These are phyloP conservation scores for Trichomonascaceae sp. DNA, from an alignment of 1,139 yeast species.

Conservation along the genomic window DNA sequence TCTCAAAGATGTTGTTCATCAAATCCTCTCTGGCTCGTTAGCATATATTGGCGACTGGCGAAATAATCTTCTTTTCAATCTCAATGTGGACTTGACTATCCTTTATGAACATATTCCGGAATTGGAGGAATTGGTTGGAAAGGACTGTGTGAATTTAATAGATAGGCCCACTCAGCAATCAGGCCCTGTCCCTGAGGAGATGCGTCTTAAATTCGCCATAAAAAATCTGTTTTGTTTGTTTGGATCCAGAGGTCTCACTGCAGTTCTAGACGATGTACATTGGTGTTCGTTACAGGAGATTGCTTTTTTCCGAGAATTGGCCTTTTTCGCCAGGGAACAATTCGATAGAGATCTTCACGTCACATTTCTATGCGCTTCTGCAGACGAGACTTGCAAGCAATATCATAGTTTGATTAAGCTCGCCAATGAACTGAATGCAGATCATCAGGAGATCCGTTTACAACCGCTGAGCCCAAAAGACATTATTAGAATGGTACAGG, in stretches of 20 bases:
- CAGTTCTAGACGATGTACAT: constrained; percentile 47
- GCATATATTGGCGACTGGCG: constrained; percentile 41
- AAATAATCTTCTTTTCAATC: constrained; percentile 37
- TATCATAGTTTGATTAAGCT: constrained; percentile 19
- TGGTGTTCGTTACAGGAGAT: constrained; percentile 37
- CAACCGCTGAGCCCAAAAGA: constrained; percentile 24
- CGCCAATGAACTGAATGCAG: constrained; percentile 25
- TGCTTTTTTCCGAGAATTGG: constrained; percentile 25
- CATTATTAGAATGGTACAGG: constrained; percentile 24
- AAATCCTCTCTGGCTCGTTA: constrained; percentile 40
- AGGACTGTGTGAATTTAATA: constrained; percentile 33
- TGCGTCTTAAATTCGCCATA: constrained; percentile 41
- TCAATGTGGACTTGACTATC: constrained; percentile 42
- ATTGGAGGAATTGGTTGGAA: constrained; percentile 41
- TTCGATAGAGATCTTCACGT: constrained; percentile 23
- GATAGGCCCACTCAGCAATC: constrained; percentile 22
- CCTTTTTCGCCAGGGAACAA: constrained; percentile 25
- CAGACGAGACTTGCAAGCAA: constrained; percentile 19
- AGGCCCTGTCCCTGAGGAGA: constrained; percentile 34
- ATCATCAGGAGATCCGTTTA: constrained; percentile 23
- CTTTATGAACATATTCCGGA: constrained; percentile 44
- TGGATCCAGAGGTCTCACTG: constrained; percentile 41
- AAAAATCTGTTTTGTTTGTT: constrained; percentile 41
- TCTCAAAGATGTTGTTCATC: constrained; percentile 39
- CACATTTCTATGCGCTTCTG: constrained; percentile 27